Percentiles rank a stretch among this genome's conserved stretches.
Conservation (phyloP, 108 stramenopile species). For the Cyclotella atomus region DNA sequence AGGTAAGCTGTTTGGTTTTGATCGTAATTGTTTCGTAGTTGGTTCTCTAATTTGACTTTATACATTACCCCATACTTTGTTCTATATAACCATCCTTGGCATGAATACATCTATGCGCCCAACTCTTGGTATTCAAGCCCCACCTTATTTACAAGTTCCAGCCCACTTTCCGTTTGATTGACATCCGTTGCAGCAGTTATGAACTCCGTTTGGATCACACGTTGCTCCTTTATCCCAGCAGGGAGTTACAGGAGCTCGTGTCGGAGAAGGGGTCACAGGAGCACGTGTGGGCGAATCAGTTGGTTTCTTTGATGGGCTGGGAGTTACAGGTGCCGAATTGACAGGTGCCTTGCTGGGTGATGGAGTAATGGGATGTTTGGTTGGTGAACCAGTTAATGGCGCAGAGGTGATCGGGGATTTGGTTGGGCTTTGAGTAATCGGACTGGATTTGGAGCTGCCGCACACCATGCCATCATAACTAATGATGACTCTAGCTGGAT, state of each 20-base stretch:
- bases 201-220: not conserved
- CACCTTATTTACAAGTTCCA: not conserved
- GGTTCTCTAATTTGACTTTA: not conserved
- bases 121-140: not conserved
- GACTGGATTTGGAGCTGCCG: not conserved
- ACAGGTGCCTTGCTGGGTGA: not conserved
- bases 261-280: not conserved
- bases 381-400: not conserved
- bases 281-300: not conserved
- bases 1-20: no score
- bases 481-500: not conserved
- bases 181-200: not conserved
- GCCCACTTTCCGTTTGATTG: not conserved
- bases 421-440: not conserved
- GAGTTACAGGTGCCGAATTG: not conserved
- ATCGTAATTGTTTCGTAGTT: no score
- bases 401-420: not conserved
- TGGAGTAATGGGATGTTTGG: not conserved
- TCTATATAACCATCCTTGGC: no score
- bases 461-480: slow-evolving; percentile 2
- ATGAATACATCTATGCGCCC: no score
- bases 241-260: not conserved
- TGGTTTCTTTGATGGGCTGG: not conserved
- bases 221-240: not conserved
- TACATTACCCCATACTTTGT: not conserved